A percentile compares a stretch with the other conserved stretches of the same genome.
phyloP scores from a whole-genome alignment of 1,139 yeast species.

The Kodamaea sp. region DNA sequence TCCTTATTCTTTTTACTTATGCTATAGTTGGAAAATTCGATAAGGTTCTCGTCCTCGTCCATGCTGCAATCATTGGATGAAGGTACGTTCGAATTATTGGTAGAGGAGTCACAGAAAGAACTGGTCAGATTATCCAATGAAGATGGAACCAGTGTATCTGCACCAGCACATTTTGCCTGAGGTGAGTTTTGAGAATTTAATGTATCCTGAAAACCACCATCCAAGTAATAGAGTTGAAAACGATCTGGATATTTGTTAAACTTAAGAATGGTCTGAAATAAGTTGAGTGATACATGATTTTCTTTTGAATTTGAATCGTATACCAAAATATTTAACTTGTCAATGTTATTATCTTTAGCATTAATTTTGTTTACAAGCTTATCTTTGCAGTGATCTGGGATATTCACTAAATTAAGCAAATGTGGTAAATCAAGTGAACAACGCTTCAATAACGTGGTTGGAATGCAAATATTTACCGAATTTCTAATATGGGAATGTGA shows the following conservation, averaged over 20 bases:
- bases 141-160: no score
- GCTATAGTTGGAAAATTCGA: slow-evolving; percentile 9
- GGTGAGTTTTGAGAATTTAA: not conserved
- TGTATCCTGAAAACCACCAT: slow-evolving; percentile 32
- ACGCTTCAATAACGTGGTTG: slow-evolving; percentile 40
- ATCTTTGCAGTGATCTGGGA: slow-evolving; percentile 18
- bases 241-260: slow-evolving; percentile 24
- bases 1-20: not conserved
- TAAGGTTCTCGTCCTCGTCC: slow-evolving; percentile 8
- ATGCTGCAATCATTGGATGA: slow-evolving; percentile 2
- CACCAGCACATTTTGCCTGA: not conserved
- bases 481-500: slow-evolving; percentile 25
- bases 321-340: slow-evolving; percentile 36
- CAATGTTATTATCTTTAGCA: not conserved
- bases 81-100: slow-evolving; percentile 2
- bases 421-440: slow-evolving; percentile 30
- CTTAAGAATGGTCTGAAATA: slow-evolving; percentile 42
- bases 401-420: slow-evolving; percentile 27
- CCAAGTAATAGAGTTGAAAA: slow-evolving; percentile 31
- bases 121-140: no score
- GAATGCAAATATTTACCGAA: slow-evolving; percentile 38
- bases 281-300: slow-evolving; percentile 30
- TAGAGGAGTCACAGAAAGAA: not conserved
- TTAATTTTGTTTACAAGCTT: slow-evolving; percentile 15
- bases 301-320: slow-evolving; percentile 44